Base-by-base conservation (phyloP, 148 eudicot species). In the Camellia lanceoleosa region DNA sequence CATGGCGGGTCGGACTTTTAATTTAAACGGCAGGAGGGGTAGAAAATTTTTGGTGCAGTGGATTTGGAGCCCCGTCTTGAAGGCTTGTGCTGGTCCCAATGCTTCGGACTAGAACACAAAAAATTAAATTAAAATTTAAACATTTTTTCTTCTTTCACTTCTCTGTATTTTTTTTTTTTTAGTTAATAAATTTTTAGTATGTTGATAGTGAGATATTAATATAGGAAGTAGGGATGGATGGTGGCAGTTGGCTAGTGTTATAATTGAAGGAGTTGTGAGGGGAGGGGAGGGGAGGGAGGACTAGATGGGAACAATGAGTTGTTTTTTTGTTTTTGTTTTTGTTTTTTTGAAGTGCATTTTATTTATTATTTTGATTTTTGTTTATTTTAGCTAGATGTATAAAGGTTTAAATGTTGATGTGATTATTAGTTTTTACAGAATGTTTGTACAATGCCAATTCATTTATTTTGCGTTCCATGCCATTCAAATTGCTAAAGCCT, bases 21-120 rank as follows among this genome's bases (percentile, higher is more conserved):
- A 95, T 82, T 47, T 95, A 91, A 87, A 83, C 76, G 99, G 97
- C 1, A 85, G 84, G 63, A 86, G 86, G 72, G 90, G 91, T 46
- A 84, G 99, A 75, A 92, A 82, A 86, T 95, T 89, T 68, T 80
- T 95, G 85, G 97, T 95, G 75, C 99, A 95, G 86, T 95, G 99
- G 99, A 72, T 95, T 67, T 95, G 99, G 99, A 93, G 87, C 80
- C 97, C 94, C 3, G 83, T 86, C 54, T 82, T 92, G 80, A 93
- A 92, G 71, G 98, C 98, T 59, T 95, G 99, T 80, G 91, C 90
- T 67, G 99, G 99, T 78, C 99, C 99, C 1, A 95, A 95, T 83
- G 99, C 99, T 14, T 23, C 92, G 81, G 95, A 91, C 78, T 92
- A 81, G 54, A 19, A 2, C 3, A 55, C 38, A 16, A 61, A 18